Conservation (phyloP, 305 asterid species). For the Fraxinus baroniana region DNA sequence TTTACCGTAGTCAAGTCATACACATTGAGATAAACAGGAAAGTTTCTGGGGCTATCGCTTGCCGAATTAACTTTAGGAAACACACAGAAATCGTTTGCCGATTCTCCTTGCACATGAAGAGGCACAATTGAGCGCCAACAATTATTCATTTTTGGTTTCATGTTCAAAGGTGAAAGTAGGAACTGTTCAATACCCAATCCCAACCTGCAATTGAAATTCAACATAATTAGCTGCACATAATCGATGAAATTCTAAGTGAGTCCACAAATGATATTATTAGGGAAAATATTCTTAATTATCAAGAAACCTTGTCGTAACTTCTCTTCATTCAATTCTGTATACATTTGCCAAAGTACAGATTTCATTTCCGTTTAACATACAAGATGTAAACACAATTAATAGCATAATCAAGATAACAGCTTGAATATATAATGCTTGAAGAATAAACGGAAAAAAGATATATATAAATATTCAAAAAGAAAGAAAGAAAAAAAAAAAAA, state of each 20-base stretch:
- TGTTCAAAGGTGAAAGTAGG: conserved; percentile 42
- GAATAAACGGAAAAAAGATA: not conserved
- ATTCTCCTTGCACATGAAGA: conserved; percentile 43
- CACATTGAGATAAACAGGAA: conserved; percentile 77
- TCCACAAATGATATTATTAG: not conserved
- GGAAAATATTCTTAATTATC: not conserved
- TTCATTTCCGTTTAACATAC: not conserved
- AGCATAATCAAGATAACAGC: not conserved
- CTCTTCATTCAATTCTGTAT: not conserved
- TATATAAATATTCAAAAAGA: too few species aligned
- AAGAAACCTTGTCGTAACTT: conserved; percentile 10
- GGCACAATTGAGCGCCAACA: conserved; percentile 63
- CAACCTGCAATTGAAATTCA: conserved; percentile 34
- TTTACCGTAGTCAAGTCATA: conserved; percentile 74
- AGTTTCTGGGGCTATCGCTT: conserved; percentile 39
- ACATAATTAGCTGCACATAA: conserved; percentile 6
- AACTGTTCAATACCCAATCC: conserved; percentile 32
- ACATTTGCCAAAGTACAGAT: not conserved
- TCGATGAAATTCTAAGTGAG: not conserved
- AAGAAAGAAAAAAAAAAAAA: not conserved
- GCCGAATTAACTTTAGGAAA: conserved; percentile 56
- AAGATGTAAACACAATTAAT: not conserved
- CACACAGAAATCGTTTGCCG: conserved; percentile 43
- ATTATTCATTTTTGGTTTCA: conserved; percentile 46
- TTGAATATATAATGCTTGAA: not conserved